Conservation (phyloP, 495 filamentous ascomycete genomes). For the Hypoxylon fuscum region DNA sequence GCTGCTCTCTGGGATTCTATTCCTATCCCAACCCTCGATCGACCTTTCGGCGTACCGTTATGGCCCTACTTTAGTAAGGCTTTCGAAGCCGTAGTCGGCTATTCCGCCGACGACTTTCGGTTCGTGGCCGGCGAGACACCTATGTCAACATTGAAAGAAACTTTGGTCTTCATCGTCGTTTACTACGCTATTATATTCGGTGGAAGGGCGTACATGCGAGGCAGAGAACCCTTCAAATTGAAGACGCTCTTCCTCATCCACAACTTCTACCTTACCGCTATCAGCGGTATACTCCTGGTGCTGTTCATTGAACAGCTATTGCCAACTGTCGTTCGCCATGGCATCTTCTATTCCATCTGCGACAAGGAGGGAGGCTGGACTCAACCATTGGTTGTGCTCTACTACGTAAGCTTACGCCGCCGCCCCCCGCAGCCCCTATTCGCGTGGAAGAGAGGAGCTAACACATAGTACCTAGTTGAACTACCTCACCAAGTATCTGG, state of each 20-base stretch:
- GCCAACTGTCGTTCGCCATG: slow-evolving; percentile 71
- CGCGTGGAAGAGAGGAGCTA: slow-evolving; percentile 36
- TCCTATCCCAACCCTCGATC: slow-evolving; percentile 81
- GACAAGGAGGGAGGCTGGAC: slow-evolving; percentile 78
- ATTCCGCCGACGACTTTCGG: slow-evolving; percentile 73
- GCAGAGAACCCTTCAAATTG: slow-evolving; percentile 71
- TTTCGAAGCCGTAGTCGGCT: slow-evolving; percentile 77
- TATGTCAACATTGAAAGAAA: slow-evolving; percentile 75
- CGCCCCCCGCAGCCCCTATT: background rate
- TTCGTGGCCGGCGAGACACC: slow-evolving; percentile 74
- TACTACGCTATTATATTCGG: slow-evolving; percentile 83
- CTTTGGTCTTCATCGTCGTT: slow-evolving; percentile 67
- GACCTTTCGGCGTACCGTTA: slow-evolving; percentile 88
- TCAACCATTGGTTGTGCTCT: slow-evolving; percentile 75
- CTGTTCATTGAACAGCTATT: slow-evolving; percentile 80
- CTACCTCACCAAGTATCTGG: slow-evolving; percentile 85
- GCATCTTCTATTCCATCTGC: slow-evolving; percentile 79
- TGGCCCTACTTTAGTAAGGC: slow-evolving; percentile 95
- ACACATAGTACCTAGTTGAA: slow-evolving; percentile 68
- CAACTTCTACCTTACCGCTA: slow-evolving; percentile 80
- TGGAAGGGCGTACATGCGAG: slow-evolving; percentile 77
- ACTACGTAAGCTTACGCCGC: slow-evolving; percentile 69
- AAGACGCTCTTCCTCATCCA: slow-evolving; percentile 77
- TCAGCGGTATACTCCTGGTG: slow-evolving; percentile 71
- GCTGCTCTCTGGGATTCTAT: slow-evolving; percentile 70